Evolutionary conservation across 257 asterid genomes (phyloP), one percentile per base, ranked within the genome.

Genomic region (Forsythia suspensa): DNA sequence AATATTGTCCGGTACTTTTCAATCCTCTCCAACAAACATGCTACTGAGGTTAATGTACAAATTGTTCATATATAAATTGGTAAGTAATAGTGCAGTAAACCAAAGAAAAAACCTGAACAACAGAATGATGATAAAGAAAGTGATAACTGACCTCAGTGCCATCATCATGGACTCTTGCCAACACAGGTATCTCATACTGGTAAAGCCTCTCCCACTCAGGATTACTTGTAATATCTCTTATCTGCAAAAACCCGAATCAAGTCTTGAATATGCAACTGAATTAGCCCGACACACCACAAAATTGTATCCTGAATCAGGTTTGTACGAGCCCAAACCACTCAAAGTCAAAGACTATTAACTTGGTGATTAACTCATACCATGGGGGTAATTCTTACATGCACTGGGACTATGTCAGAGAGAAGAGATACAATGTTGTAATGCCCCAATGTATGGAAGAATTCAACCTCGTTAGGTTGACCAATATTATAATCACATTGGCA

Each of bases 171-270:
- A 95, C 76, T 84, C 89, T 85, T 46, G 96, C 96, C 87, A 95
- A 81, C 80, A 95, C 97, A 9, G 98, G 98, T 82, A 95, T 95
- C 90, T 95, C 99, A 76, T 93, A 93, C 82, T 95, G 98, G 86
- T 88, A 95, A 80, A 92, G 97, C 85, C 74, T 92, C 88, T 95
- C 97, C 99, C 98, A 95, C 66, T 90, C 90, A 6, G 97, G 86
- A 84, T 93, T 88, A 48, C 83, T 92, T 15, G 95, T 91, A 66
- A 95, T 93, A 81, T 95, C 98, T 83, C 98, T 88, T 72, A 95
- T 73, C 96, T 92, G 78, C 81, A 15, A 71, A 79, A 77, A 15
- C 59, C 73, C 66, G 65, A 43, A 74, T 36, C 77, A 76, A 24
- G 8, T 70, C 9, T 63, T 21, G 18, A 11, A 63, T 24, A 21